Evolutionary conservation across 2,329 filamentous ascomycete genomes (phyloP).

Genomic region (Aaosphaeria arxii): DNA sequence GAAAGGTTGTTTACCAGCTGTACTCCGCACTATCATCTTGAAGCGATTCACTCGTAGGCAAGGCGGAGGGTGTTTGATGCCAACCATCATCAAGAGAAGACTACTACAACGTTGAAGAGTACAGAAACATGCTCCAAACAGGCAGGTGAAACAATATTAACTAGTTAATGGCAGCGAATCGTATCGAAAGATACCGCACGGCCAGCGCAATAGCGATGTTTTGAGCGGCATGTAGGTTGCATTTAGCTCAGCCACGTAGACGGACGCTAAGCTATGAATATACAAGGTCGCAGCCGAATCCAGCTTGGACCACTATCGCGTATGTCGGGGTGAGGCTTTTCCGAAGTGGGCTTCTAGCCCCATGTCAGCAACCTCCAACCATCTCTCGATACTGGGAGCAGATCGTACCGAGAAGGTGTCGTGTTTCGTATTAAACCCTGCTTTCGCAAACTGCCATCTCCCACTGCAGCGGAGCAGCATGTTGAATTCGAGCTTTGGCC

Average conservation of each 20-base stretch:
- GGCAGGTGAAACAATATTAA: too few species aligned
- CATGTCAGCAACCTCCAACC: conserved; percentile 1
- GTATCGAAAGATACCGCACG: too few species aligned
- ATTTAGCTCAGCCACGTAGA: neutral
- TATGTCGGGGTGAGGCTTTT: neutral
- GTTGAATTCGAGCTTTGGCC: neutral
- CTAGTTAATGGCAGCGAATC: too few species aligned
- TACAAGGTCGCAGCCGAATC: neutral
- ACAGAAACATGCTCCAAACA: too few species aligned
- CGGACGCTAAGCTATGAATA: neutral
- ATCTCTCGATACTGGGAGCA: conserved; percentile 1
- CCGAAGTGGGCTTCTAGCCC: neutral
- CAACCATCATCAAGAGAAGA: too few species aligned
- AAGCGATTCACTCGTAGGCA: too few species aligned
- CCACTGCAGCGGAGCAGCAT: conserved; percentile 9
- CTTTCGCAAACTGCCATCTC: conserved; percentile 6
- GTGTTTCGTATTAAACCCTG: conserved; percentile 24
- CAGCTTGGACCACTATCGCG: too few species aligned
- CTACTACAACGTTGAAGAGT: too few species aligned
- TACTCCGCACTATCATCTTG: too few species aligned
- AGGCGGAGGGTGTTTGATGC: too few species aligned
- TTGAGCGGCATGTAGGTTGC: neutral
- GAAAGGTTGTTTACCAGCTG: too few species aligned
- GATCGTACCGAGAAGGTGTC: conserved; percentile 7
- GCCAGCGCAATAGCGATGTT: too few species aligned